A percentile compares a stretch with the other conserved stretches of the same genome.
phyloP scores from a whole-genome alignment of 2,329 filamentous ascomycete genomes.

The Aspergillus persii region DNA sequence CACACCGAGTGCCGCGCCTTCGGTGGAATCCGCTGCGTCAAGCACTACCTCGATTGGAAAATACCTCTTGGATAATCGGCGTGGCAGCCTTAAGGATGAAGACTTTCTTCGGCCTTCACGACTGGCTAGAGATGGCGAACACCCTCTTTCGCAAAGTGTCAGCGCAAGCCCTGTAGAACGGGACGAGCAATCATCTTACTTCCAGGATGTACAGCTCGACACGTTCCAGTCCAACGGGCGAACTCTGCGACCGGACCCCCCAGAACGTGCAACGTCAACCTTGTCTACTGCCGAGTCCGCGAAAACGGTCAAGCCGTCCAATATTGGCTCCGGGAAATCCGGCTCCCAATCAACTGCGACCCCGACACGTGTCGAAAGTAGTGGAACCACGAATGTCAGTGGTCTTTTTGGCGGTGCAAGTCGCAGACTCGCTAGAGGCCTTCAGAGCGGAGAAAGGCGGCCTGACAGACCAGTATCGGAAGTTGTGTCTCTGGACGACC shows the following conservation, averaged over 20 bases:
- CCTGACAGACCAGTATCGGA: conserved; percentile 36
- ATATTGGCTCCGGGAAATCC: conserved; percentile 14
- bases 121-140: conserved; percentile 57
- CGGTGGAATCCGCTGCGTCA: conserved; percentile 55
- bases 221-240: conserved; percentile 21
- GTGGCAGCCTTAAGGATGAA: conserved; percentile 60
- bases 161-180: conserved; percentile 63
- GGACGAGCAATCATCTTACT: conserved; percentile 38
- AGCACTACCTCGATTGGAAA: conserved; percentile 56
- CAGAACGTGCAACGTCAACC: conserved; percentile 41
- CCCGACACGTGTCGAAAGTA: conserved; percentile 29
- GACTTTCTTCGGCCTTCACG: conserved; percentile 52
- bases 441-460: conserved; percentile 39
- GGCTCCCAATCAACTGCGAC: conserved; percentile 24
- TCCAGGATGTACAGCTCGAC: conserved; percentile 22
- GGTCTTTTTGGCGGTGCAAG: conserved; percentile 42
- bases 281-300: conserved; percentile 48
- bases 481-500: conserved; percentile 34
- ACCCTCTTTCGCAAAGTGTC: conserved; percentile 73
- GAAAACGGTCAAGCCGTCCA: conserved; percentile 43
- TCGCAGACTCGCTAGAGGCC: conserved; percentile 34
- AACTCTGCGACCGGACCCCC: conserved; percentile 36
- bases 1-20: conserved; percentile 54
- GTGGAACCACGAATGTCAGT: conserved; percentile 34
- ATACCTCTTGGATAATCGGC: conserved; percentile 49